Percentiles rank a stretch among this genome's conserved stretches.
Conservation (phyloP, 2,329 filamentous ascomycete genomes). For the Thelonectria blattea region DNA sequence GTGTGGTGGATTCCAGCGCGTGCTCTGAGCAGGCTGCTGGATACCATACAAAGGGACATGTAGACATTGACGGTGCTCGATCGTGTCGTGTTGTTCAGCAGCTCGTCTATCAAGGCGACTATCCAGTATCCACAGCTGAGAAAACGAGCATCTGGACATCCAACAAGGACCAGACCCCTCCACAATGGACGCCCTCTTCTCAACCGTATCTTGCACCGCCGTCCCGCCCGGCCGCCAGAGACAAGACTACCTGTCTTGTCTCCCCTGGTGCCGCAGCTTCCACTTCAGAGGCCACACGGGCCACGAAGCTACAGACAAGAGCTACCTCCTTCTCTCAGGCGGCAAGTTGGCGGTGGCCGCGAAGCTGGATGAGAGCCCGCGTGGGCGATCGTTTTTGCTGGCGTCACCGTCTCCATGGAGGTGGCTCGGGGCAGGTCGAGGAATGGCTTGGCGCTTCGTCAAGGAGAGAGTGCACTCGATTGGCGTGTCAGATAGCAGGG, state of each 20-base stretch:
- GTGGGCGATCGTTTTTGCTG: conserved; percentile 36
- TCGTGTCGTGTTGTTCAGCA: conserved; percentile 47
- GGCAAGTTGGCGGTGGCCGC: not conserved
- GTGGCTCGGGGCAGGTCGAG: conserved; percentile 37
- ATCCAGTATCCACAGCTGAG: conserved; percentile 35
- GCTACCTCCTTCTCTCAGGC: not conserved
- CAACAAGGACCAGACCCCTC: not conserved
- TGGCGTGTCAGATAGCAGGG: not conserved
- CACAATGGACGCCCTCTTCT: conserved; percentile 17
- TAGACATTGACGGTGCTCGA: conserved; percentile 41
- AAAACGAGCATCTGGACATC: not conserved
- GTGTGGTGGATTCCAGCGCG: conserved; percentile 46
- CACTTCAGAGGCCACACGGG: not conserved
- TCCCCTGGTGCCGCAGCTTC: conserved; percentile 29
- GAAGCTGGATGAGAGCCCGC: conserved; percentile 26
- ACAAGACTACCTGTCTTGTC: conserved; percentile 31
- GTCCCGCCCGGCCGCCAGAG: conserved; percentile 14
- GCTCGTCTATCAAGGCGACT: conserved; percentile 42
- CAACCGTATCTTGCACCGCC: not conserved
- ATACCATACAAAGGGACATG: conserved; percentile 28
- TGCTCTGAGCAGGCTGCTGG: conserved; percentile 39
- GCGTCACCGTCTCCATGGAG: conserved; percentile 50
- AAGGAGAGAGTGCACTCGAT: conserved; percentile 49
- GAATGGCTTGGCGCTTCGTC: conserved; percentile 24
- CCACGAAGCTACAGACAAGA: not conserved